Evolutionary conservation across 371 early-diverging fungal species (phyloP).

Genomic region (Mucor piriformis): DNA sequence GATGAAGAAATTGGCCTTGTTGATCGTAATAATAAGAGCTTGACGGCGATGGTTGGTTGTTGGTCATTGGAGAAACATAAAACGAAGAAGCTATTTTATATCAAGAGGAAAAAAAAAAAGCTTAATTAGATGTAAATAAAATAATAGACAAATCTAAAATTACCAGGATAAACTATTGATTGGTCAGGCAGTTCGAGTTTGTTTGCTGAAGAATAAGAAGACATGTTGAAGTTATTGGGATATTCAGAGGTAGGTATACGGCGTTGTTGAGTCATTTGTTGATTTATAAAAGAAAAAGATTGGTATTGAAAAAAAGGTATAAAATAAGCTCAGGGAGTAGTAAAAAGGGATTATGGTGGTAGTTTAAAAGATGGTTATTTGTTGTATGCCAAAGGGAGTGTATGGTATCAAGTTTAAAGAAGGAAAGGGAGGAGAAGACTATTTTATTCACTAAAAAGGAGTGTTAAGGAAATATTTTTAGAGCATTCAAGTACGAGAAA

Average conservation of each 20-base stretch:
- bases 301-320: constrained; percentile 1
- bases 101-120: not conserved
- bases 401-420: not conserved
- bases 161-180: constrained; percentile 32
- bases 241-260: constrained; percentile 21
- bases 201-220: constrained; percentile 9
- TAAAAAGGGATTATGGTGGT: not conserved
- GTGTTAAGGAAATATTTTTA: not conserved
- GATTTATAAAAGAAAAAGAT: not conserved
- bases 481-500: constrained; percentile 14
- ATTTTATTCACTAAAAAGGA: not conserved
- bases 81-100: constrained; percentile 26
- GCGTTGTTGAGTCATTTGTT: constrained; percentile 26
- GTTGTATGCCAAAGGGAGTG: constrained; percentile 3
- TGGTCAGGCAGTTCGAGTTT: constrained; percentile 32
- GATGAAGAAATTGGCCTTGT: constrained; percentile 17
- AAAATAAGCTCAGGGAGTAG: constrained; percentile 7
- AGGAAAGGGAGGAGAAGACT: constrained; percentile 2
- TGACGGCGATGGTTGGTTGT: constrained; percentile 20
- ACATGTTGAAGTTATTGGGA: constrained; percentile 21
- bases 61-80: constrained; percentile 32
- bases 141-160: constrained; percentile 16
- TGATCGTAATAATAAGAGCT: constrained; percentile 26
- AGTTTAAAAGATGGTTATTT: constrained; percentile 1
- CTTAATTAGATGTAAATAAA: constrained; percentile 4